A percentile compares a stretch with the other conserved stretches of the same genome.
These are phyloP conservation scores for Wickerhamomyces xylosicus DNA, from an alignment of 805 yeast genomes.

Conservation along the genomic window DNA sequence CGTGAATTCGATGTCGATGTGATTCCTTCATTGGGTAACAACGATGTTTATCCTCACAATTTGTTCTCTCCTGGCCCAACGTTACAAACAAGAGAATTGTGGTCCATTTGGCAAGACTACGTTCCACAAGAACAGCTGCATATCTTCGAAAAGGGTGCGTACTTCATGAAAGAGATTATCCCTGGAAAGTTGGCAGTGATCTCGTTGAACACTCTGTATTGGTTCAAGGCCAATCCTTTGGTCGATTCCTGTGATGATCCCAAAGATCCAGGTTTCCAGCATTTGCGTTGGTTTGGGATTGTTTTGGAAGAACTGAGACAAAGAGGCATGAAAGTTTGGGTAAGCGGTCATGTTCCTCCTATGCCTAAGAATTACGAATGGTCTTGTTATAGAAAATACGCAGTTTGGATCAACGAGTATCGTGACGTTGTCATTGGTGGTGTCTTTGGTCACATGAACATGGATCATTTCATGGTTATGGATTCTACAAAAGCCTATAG, in stretches of 20 bases:
- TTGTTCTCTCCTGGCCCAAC: conserved; percentile 82
- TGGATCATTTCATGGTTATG: conserved; percentile 75
- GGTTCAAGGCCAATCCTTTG: conserved; percentile 69
- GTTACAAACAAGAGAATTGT: conserved; percentile 72
- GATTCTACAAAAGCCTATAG: conserved; percentile 63
- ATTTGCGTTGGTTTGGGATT: conserved; percentile 69
- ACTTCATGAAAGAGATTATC: conserved; percentile 66
- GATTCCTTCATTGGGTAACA: conserved; percentile 73
- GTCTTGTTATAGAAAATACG: conserved; percentile 63
- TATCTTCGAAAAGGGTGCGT: conserved; percentile 64
- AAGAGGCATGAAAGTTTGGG: conserved; percentile 77
- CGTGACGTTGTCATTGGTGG: conserved; percentile 80
- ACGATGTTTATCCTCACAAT: conserved; percentile 86
- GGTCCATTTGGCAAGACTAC: conserved; percentile 60
- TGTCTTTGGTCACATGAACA: conserved; percentile 81
- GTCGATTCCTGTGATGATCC: conserved; percentile 69
- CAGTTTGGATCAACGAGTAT: conserved; percentile 76
- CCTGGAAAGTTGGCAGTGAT: conserved; percentile 71
- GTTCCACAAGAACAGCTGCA: conserved; percentile 73
- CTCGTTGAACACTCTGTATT: conserved; percentile 68
- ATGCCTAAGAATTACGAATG: conserved; percentile 66
- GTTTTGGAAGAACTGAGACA: conserved; percentile 63
- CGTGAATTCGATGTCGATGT: conserved; percentile 36
- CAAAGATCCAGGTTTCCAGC: conserved; percentile 72
- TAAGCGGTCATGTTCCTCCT: conserved; percentile 86